These are phyloP conservation scores for Chrysopogon serrulatus DNA, from an alignment of 176 grass and related monocot genomes.

Conservation along the genomic window DNA sequence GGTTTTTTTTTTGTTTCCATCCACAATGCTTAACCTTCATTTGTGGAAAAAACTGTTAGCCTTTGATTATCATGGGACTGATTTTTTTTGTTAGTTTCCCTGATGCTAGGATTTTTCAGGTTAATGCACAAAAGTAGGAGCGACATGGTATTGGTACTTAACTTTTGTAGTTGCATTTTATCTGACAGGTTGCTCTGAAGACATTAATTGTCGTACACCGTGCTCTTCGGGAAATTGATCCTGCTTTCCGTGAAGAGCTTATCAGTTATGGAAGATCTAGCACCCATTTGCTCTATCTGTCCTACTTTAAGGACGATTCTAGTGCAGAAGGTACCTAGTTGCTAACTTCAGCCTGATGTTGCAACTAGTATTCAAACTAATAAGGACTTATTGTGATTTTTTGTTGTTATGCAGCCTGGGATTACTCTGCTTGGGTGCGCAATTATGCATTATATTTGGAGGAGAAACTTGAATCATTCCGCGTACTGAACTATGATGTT, in stretches of 20 bases:
- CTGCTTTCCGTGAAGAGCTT: constrained; percentile 82
- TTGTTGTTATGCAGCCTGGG: constrained; percentile 69
- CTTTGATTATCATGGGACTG: not conserved
- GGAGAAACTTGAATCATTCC: constrained; percentile 83
- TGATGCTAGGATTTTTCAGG: not conserved
- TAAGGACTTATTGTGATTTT: constrained; percentile 5
- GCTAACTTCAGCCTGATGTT: not conserved
- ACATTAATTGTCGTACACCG: constrained; percentile 86
- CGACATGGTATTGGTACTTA: not conserved
- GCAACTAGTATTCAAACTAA: constrained; percentile 7
- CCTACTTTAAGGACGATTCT: constrained; percentile 91
- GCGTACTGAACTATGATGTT: constrained; percentile 74
- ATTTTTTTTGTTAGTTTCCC: not conserved
- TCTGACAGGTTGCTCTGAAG: constrained; percentile 77
- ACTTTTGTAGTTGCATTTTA: not conserved
- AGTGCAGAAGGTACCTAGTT: constrained; percentile 68
- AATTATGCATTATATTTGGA: constrained; percentile 89
- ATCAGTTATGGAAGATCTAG: constrained; percentile 79
- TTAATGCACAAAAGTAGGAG: not conserved
- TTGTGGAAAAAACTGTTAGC: not conserved
- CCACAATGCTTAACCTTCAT: not conserved
- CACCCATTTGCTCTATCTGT: constrained; percentile 77
- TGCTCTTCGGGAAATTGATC: constrained; percentile 76
- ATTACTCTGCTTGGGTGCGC: constrained; percentile 94
- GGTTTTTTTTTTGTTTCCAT: not conserved